Conservation (phyloP, 2,329 filamentous ascomycete genomes). For the Bimuria novae-zelandiae region DNA sequence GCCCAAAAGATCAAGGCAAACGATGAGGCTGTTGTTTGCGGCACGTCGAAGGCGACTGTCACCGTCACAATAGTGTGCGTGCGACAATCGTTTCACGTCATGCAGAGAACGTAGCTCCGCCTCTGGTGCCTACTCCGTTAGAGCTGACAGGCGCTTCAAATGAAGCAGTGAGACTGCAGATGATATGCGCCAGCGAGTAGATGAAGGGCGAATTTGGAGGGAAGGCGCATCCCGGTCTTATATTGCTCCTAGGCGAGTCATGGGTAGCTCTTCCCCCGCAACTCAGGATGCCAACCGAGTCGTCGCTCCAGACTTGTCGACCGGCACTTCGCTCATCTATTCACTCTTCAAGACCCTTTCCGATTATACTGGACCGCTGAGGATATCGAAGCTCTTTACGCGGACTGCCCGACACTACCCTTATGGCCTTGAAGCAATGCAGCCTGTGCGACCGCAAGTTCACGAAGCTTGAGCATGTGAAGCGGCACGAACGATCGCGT, state of each 20-base stretch:
- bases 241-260: conserved; percentile 37
- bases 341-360: conserved; percentile 18
- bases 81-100: too few relatives aligned
- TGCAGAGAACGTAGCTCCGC: too few relatives aligned
- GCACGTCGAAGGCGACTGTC: neutral
- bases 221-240: conserved; percentile 28
- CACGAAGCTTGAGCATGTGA: conserved; percentile 61
- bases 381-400: conserved; percentile 5
- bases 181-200: conserved; percentile 28
- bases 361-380: conserved; percentile 11
- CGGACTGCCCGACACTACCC: conserved; percentile 10
- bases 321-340: conserved; percentile 23
- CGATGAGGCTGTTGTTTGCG: neutral
- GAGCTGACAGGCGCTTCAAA: conserved; percentile 25
- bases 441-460: conserved; percentile 58
- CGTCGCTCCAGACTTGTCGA: conserved; percentile 6
- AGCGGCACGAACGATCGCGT: conserved; percentile 61
- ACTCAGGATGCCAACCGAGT: conserved; percentile 25
- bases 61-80: neutral
- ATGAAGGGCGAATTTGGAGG: conserved; percentile 32
- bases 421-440: conserved; percentile 47
- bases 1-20: neutral
- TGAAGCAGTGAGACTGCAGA: conserved; percentile 28
- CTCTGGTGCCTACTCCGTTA: too few relatives aligned
- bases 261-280: conserved; percentile 37